Percentiles rank a stretch among this genome's conserved stretches.
These are phyloP conservation scores for Colletotrichum lupini DNA, from an alignment of 2,329 filamentous ascomycete genomes.

Conservation along the genomic window DNA sequence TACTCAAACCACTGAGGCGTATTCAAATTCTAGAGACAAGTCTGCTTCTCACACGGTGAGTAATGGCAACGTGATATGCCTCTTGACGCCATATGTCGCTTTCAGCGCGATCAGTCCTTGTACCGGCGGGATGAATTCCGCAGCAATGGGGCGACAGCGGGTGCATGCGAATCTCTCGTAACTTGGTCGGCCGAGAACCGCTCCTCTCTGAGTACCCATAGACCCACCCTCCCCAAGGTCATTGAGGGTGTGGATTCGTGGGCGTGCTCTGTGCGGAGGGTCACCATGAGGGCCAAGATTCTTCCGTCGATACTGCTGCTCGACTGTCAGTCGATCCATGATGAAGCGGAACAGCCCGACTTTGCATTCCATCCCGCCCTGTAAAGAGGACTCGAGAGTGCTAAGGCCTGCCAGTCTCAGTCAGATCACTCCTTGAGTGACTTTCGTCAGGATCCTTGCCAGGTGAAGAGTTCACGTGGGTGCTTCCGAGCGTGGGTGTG, in stretches of 20 bases:
- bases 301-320: conserved; percentile 1
- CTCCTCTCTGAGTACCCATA: conserved; percentile 10
- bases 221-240: conserved; percentile 9
- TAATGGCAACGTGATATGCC: not conserved
- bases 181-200: conserved; percentile 13
- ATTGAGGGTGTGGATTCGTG: conserved; percentile 28
- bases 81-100: not conserved
- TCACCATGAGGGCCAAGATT: not conserved
- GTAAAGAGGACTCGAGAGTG: not conserved
- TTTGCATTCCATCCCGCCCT: conserved; percentile 2
- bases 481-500: not conserved
- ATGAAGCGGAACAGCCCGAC: conserved; percentile 22
- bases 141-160: not conserved
- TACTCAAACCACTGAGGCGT: not conserved
- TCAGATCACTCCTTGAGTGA: not conserved
- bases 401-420: not conserved
- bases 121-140: not conserved
- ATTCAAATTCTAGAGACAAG: not conserved
- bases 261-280: conserved; percentile 23
- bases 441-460: not conserved
- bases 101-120: not conserved
- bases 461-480: not conserved
- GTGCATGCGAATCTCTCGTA: conserved; percentile 4
- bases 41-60: not conserved
- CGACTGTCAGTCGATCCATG: conserved; percentile 19